A percentile compares a stretch with the other conserved stretches of the same genome.
Conservation (phyloP, 768 basidiomycete genomes). For the Leucosporidium creatinivorum region DNA sequence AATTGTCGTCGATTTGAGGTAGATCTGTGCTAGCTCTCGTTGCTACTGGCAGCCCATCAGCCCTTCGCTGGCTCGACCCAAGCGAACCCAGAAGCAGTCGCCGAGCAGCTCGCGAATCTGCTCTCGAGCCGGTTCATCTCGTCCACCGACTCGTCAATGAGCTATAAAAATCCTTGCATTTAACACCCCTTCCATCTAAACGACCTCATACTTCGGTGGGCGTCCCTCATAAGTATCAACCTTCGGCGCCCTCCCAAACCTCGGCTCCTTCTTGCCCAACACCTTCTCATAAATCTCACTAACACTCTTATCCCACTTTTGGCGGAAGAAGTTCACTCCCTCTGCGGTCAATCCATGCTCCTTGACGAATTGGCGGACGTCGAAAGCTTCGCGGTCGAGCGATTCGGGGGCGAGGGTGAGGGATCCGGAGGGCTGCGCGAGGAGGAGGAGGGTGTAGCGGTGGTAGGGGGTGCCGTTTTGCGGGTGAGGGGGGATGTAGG, state of each 20-base stretch:
- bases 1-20: background rate
- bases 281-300: conserved; percentile 59
- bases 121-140: no score
- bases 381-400: conserved; percentile 44
- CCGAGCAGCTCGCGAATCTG: no score
- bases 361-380: conserved; percentile 58
- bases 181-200: no score
- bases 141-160: no score
- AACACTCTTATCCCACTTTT: conserved; percentile 54
- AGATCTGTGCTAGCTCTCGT: no score
- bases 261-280: conserved; percentile 48
- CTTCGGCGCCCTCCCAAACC: background rate
- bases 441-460: conserved; percentile 70
- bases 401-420: background rate
- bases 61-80: no score
- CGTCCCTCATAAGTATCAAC: background rate
- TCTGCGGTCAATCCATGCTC: conserved; percentile 54
- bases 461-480: conserved; percentile 83
- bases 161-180: no score
- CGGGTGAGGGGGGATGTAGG: conserved; percentile 85
- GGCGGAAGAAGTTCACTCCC: conserved; percentile 76
- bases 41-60: no score
- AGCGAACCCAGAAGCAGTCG: no score
- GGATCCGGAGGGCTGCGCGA: conserved; percentile 53
- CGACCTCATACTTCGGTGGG: background rate